Conservation (phyloP, 2,329 filamentous ascomycete species). For the Pseudofabraea citricarpa region DNA sequence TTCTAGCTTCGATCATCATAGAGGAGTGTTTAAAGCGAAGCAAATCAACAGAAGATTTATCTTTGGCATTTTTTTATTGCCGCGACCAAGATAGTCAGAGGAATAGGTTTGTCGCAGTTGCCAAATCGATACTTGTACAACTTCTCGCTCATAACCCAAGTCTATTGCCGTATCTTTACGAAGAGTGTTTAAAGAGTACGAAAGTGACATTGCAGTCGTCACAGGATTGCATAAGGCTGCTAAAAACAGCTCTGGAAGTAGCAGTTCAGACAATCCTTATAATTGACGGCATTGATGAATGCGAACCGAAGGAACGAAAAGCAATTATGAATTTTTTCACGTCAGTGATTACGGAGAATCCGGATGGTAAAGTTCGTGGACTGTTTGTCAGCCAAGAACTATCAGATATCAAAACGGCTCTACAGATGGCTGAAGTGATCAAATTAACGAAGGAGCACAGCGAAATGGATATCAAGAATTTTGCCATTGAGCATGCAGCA, state of each 20-base stretch:
- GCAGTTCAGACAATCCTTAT: conserved; percentile 27
- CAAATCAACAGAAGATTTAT: too few species aligned
- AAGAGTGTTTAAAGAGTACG: conserved; percentile 26
- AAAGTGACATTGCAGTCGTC: too few species aligned
- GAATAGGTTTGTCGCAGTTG: conserved; percentile 28
- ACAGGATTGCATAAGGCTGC: too few species aligned
- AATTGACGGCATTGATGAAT: conserved; percentile 40
- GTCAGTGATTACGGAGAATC: conserved; percentile 1
- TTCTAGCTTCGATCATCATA: conserved; percentile 33
- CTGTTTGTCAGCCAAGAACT: conserved; percentile 33
- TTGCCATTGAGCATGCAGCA: conserved; percentile 14
- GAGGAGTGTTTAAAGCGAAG: conserved; percentile 23
- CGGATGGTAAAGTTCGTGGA: conserved; percentile 19
- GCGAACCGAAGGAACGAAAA: conserved; percentile 25
- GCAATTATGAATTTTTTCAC: conserved; percentile 27
- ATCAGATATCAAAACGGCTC: conserved; percentile 22
- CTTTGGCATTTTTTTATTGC: conserved; percentile 38
- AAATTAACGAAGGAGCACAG: conserved; percentile 23
- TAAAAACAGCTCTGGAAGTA: conserved; percentile 19
- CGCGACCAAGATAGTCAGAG: conserved; percentile 25
- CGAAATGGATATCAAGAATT: conserved; percentile 27
- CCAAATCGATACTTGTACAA: conserved; percentile 30
- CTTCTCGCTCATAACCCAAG: conserved; percentile 24
- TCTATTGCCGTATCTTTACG: conserved; percentile 27
- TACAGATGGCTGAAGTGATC: conserved; percentile 20